These are phyloP conservation scores for Tricholoma furcatifolium DNA, from an alignment of 768 basidiomycete species.

Conservation along the genomic window DNA sequence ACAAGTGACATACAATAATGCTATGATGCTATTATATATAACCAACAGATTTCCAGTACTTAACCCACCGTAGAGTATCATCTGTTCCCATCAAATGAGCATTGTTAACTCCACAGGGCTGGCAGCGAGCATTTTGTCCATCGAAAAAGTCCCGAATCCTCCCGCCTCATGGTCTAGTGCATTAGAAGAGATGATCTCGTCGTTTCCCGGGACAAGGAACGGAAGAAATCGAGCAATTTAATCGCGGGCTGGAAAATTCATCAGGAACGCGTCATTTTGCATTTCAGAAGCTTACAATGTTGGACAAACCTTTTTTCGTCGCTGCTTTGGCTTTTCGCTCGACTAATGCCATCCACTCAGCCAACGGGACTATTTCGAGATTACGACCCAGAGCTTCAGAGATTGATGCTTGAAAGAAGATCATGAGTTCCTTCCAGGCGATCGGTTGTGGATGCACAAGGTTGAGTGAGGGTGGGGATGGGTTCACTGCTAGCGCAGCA, in stretches of 20 bases:
- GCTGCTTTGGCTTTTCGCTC: constrained; percentile 6
- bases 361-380: constrained; percentile 15
- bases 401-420: constrained; percentile 5
- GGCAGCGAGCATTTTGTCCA: background rate
- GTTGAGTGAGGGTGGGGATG: constrained; percentile 24
- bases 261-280: no score
- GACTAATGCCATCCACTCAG: constrained; percentile 19
- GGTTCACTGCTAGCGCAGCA: constrained; percentile 20
- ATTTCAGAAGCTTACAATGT: constrained; percentile 16
- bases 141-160: background rate
- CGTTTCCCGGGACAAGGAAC: background rate
- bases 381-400: constrained; percentile 2
- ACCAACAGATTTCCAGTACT: background rate
- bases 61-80: constrained; percentile 1
- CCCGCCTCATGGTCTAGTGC: background rate
- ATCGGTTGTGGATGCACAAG: constrained; percentile 34
- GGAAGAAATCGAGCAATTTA: constrained; percentile 16
- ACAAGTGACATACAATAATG: no score
- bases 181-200: background rate
- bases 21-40: background rate
- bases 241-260: constrained; percentile 7
- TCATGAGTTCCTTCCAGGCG: constrained; percentile 26
- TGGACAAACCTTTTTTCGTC: constrained; percentile 7
- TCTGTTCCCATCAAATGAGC: background rate
- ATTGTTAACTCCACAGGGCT: background rate